phyloP scores from a whole-genome alignment of 768 basidiomycete genomes.

The Lenzites betulinus region DNA sequence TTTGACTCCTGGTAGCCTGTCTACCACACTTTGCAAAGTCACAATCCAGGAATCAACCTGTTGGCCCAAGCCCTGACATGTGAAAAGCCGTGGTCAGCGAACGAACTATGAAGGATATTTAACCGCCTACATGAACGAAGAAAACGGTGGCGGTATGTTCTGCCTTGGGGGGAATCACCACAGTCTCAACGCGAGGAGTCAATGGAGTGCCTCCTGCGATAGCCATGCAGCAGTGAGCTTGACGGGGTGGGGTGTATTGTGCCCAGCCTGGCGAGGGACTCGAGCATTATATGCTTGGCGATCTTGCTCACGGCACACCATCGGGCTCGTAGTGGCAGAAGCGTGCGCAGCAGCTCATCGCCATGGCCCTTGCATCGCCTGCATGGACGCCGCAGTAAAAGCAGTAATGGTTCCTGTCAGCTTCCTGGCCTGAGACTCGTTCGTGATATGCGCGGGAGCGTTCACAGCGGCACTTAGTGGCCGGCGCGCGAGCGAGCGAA shows the following conservation, averaged over 20 bases:
- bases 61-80: conserved; percentile 46
- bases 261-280: neutral
- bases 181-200: neutral
- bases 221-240: conserved; percentile 15
- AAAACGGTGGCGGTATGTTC: conserved; percentile 31
- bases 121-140: conserved; percentile 32
- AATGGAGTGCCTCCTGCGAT: neutral
- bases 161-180: conserved; percentile 20
- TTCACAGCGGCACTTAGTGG: neutral
- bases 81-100: neutral
- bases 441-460: neutral
- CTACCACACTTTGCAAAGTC: conserved; percentile 37
- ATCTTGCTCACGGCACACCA: conserved; percentile 3
- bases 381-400: conserved; percentile 22
- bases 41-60: conserved; percentile 39
- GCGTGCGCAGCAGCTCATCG: conserved; percentile 22
- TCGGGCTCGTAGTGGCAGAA: conserved; percentile 6
- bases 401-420: conserved; percentile 5
- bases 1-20: conserved; percentile 40
- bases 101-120: neutral
- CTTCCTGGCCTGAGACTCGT: neutral
- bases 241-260: conserved; percentile 4
- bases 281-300: neutral
- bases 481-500: neutral
- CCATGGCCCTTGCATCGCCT: conserved; percentile 23